Conservation (phyloP, 2,329 filamentous ascomycete species). For the Podosphaera fusca region DNA sequence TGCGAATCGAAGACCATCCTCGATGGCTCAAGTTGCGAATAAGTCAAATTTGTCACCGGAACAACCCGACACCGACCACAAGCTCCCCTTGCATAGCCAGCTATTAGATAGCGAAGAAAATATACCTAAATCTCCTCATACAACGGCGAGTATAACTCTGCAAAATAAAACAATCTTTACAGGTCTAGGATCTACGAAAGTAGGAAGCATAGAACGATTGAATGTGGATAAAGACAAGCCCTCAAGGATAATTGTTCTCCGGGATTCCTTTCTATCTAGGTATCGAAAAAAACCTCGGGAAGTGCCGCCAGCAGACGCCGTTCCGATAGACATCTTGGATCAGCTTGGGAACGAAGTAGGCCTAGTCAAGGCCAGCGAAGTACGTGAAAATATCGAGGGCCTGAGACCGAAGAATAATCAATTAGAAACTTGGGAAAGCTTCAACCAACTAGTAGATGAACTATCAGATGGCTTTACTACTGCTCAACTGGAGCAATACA, state of each 20-base stretch:
- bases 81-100: background rate
- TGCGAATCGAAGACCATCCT: constrained; percentile 3
- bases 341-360: constrained; percentile 13
- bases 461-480: constrained; percentile 13
- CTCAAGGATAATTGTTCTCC: constrained; percentile 14
- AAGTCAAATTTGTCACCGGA: background rate
- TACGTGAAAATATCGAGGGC: constrained; percentile 13
- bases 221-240: constrained; percentile 4
- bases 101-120: too few relatives aligned
- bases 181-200: background rate
- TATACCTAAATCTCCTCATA: too few relatives aligned
- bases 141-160: background rate
- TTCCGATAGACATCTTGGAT: constrained; percentile 14
- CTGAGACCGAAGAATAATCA: constrained; percentile 8
- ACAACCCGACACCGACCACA: background rate
- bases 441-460: constrained; percentile 11
- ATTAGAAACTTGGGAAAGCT: constrained; percentile 10
- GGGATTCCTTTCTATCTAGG: constrained; percentile 10
- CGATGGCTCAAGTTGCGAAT: background rate
- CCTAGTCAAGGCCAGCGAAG: constrained; percentile 10
- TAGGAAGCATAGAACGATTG: background rate
- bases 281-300: constrained; percentile 1
- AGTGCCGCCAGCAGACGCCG: constrained; percentile 1
- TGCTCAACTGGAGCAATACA: constrained; percentile 13
- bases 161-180: background rate